Conservation (phyloP, 768 basidiomycete species). For the Pleurotus sapidus region DNA sequence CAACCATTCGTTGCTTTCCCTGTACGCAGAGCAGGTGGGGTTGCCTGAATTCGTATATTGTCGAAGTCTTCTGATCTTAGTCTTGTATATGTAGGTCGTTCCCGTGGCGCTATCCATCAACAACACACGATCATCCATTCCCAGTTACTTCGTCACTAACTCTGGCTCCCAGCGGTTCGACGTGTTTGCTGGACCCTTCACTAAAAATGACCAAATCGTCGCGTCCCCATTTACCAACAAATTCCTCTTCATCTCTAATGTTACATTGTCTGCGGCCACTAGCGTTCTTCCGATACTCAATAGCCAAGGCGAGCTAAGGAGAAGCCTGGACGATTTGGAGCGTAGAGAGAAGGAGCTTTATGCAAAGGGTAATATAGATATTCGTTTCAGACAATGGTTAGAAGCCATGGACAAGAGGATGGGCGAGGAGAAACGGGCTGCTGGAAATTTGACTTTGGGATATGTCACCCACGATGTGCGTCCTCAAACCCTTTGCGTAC, state of each 20-base stretch:
- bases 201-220: conserved; percentile 78
- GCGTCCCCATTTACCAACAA: conserved; percentile 65
- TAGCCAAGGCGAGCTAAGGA: conserved; percentile 33
- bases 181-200: conserved; percentile 67
- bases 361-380: conserved; percentile 47
- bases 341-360: conserved; percentile 37
- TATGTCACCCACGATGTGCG: conserved; percentile 74
- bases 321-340: conserved; percentile 28
- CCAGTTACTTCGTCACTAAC: conserved; percentile 64
- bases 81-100: conserved; percentile 38
- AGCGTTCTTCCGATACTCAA: conserved; percentile 55
- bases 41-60: conserved; percentile 10
- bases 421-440: conserved; percentile 36
- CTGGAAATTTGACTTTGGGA: conserved; percentile 60
- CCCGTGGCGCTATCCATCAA: conserved; percentile 58
- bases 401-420: conserved; percentile 46
- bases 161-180: conserved; percentile 66
- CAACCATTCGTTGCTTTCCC: conserved; percentile 54
- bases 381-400: conserved; percentile 54
- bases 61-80: not conserved
- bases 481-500: not conserved
- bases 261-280: conserved; percentile 48
- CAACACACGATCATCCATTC: conserved; percentile 57
- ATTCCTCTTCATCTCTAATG: conserved; percentile 59
- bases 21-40: conserved; percentile 48